Percentiles rank a stretch among this genome's conserved stretches.
Evolutionary conservation across 306 rosid species (phyloP).

Genomic region (Vicia faba): DNA sequence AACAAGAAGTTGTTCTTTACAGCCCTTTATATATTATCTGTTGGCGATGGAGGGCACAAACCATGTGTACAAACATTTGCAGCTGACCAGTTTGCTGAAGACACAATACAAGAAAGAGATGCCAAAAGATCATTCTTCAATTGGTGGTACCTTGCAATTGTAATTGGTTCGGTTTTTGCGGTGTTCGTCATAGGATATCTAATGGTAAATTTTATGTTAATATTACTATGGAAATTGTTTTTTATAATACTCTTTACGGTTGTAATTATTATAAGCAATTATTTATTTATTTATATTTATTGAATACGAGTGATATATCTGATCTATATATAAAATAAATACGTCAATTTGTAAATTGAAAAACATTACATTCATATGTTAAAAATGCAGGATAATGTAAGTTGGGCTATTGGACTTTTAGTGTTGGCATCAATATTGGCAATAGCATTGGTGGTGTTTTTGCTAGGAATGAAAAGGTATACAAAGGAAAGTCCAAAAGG

Average conservation of each 20-base stretch:
- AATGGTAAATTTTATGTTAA: conserved; percentile 48
- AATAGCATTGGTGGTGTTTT: conserved; percentile 47
- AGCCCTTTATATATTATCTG: conserved; percentile 53
- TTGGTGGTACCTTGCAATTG: conserved; percentile 72
- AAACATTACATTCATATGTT: no score
- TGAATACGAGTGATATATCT: no score
- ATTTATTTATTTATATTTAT: no score
- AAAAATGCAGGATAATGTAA: conserved; percentile 55
- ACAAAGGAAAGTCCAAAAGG: conserved; percentile 46
- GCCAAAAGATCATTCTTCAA: conserved; percentile 72
- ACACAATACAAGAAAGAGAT: conserved; percentile 48
- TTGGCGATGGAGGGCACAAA: conserved; percentile 77
- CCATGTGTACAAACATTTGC: conserved; percentile 86
- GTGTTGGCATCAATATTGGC: conserved; percentile 53
- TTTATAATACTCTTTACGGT: no score
- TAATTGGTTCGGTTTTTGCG: conserved; percentile 50
- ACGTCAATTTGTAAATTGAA: no score
- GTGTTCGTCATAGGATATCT: conserved; percentile 51
- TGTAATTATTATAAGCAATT: no score
- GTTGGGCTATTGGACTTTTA: conserved; percentile 63
- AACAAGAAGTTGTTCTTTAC: conserved; percentile 39
- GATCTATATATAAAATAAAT: no score
- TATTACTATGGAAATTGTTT: neutral
- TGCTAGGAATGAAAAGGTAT: conserved; percentile 58
- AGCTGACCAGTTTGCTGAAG: conserved; percentile 74